Base-by-base conservation (phyloP, 2,329 filamentous ascomycete genomes). In the Gliomastix tumulicola region DNA sequence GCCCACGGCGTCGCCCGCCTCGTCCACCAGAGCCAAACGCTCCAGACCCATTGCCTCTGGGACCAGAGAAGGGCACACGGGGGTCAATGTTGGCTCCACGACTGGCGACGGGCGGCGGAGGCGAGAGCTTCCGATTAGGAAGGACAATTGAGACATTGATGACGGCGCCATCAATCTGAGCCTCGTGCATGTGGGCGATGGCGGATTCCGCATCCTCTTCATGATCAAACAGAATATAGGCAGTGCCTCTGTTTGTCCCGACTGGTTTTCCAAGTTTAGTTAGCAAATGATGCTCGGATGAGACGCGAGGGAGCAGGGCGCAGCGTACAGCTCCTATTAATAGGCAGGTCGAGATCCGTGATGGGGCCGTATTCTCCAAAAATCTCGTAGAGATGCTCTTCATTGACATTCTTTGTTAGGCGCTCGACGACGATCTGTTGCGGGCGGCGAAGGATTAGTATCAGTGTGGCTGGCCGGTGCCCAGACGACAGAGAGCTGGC, bases 111-210 rank as follows among this genome's bases (percentile, higher is more conserved):
- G 87, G 87, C 13, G 89, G 89, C 32, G 84, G 79, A 15, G 79
- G 79, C 7, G 86, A 89, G 51, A 95, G 86, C 49, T 88, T 87
- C 50, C 84, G 80, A 34, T 84, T 78, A 1, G 88, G 88, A 23
- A 94, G 69, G 19, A 95, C 87, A 46, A 96, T 92, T 31, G 86
- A 92, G 34, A 96, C 89, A 51, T 83, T 84, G 52, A 96, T 81
- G 27, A 79, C 71, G 17, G 82, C 78, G 35, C 88, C 88, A 58
- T 96, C 89, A 20, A 95, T 66, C 54, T 94, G 86, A n/a, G 86
- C 88, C 64, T 98, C 92, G 60, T 98, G 92, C 92, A 98, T 97
- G 56, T 94, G 86, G 15, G 89, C 79, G 49, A 96, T 94, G 20
- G 92, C 92, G 12, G 79, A 71, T 61, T 96, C 88, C 18, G 92